These are phyloP conservation scores for Salix udensis DNA, from an alignment of 345 rosid genomes.

Conservation along the genomic window DNA sequence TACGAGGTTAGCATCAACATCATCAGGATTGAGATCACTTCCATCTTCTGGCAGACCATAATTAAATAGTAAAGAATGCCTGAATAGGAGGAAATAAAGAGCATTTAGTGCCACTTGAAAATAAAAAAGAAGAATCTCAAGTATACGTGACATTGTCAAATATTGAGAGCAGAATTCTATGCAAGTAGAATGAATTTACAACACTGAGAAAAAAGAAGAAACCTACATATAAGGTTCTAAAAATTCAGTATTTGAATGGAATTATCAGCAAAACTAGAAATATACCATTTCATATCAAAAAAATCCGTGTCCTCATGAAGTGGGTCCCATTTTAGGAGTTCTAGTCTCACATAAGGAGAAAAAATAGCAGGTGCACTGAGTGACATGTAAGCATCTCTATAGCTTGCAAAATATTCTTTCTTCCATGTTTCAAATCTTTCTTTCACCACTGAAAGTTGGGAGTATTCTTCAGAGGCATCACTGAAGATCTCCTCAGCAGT, in stretches of 20 bases:
- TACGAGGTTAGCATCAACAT: conserved; percentile 79
- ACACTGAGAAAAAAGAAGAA: not conserved
- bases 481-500: conserved; percentile 75
- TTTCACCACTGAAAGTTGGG: conserved; percentile 74
- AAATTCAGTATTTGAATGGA: not conserved
- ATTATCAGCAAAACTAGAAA: not conserved
- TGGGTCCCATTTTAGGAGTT: conserved; percentile 93
- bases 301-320: conserved; percentile 74
- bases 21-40: conserved; percentile 52
- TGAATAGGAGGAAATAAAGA: conserved; percentile 27
- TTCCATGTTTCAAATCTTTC: conserved; percentile 83
- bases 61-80: conserved; percentile 78
- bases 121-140: not conserved
- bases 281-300: conserved; percentile 77
- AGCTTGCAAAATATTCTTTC: conserved; percentile 63
- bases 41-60: conserved; percentile 81
- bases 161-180: too few species aligned
- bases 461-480: conserved; percentile 90
- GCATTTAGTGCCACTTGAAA: not conserved
- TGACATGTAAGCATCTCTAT: conserved; percentile 90
- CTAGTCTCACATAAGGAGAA: conserved; percentile 89
- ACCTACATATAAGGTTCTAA: not conserved
- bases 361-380: conserved; percentile 77
- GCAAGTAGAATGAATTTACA: not conserved
- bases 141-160: too few species aligned